Conservation (phyloP, 768 basidiomycete species). For the Xerocomellus dryophilus region DNA sequence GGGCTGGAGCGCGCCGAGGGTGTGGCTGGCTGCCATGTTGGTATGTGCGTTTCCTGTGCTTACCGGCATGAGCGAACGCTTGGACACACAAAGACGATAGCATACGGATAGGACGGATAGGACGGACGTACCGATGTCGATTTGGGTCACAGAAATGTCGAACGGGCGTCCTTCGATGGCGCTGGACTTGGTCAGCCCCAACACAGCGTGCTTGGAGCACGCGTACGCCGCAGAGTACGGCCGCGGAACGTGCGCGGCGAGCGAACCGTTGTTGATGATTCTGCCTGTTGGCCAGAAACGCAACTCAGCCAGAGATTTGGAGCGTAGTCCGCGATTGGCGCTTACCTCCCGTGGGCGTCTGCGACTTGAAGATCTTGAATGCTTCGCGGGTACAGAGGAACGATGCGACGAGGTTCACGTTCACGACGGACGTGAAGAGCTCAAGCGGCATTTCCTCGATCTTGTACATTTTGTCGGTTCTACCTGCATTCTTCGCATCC, state of each 20-base stretch:
- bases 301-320: background rate
- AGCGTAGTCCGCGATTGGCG: background rate
- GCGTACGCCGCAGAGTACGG: slow-evolving; percentile 65
- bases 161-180: slow-evolving; percentile 72
- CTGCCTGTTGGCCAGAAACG: slow-evolving; percentile 42
- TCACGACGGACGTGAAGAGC: slow-evolving; percentile 60
- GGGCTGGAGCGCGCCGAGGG: slow-evolving; percentile 59
- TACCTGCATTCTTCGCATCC: slow-evolving; percentile 67
- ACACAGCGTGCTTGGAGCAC: slow-evolving; percentile 75
- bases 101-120: too few species aligned
- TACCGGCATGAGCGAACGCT: background rate
- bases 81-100: background rate
- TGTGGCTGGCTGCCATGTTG: slow-evolving; percentile 46
- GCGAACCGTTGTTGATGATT: slow-evolving; percentile 86
- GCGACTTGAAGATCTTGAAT: slow-evolving; percentile 66
- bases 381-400: slow-evolving; percentile 81
- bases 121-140: slow-evolving; percentile 66
- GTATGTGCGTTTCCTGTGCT: slow-evolving; percentile 68
- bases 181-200: slow-evolving; percentile 72
- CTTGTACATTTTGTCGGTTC: slow-evolving; percentile 43
- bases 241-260: slow-evolving; percentile 69
- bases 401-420: slow-evolving; percentile 68
- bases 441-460: slow-evolving; percentile 62
- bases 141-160: slow-evolving; percentile 74
- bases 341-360: slow-evolving; percentile 68